Evolutionary conservation across 225 moss, liverwort and hornwort species (phyloP), one percentile per base, ranked within the genome.

Genomic region (Thuidium tamariscinum): DNA sequence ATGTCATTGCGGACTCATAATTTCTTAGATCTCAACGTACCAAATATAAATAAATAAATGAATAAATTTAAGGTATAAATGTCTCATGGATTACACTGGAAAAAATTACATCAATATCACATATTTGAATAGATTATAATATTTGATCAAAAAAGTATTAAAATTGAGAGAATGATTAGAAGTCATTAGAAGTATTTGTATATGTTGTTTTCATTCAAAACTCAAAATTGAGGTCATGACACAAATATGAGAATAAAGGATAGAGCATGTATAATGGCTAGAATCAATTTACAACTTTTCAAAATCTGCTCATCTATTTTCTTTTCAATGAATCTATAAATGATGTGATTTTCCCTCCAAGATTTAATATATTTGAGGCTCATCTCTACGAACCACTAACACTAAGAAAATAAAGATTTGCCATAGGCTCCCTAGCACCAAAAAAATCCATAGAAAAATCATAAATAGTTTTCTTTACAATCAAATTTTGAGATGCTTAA

Each of bases 51-150:
- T 5, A 55, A 18, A n/a, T n/a, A 19, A 55, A 55, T 17, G 8
- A 7, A 18, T 2, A 18, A 55, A 6, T 55, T 55, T 55, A 55
- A 55, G 16, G 5, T 20, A 55, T 18, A 62, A 7, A 62, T 7
- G 2, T 69, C 2, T 41, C 5, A 14, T 8, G 0, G 2, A 41
- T 69, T 1, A 13, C 4, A 25, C 41, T 4, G 3, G 37, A 37
- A 23, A 65, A 23, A 13, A 13, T 4, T 0, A 8, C 4, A 14
- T 13, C 37, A 41, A 39, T 41, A 22, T 39, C 13, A 39, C n/a
- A 23, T 4, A n/a, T 39, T 23, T 39, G 8, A 8, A 69, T 69
- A 69, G 14, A 25, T 41, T 14, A 25, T 22, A 25, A 41, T 25
- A 19, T 26, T 69, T 41, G 25, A 69, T 69, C 1, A 23, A 69